Conservation (phyloP, 192 early-diverging fungal species). For the Phlyctochytrium arcticum region DNA sequence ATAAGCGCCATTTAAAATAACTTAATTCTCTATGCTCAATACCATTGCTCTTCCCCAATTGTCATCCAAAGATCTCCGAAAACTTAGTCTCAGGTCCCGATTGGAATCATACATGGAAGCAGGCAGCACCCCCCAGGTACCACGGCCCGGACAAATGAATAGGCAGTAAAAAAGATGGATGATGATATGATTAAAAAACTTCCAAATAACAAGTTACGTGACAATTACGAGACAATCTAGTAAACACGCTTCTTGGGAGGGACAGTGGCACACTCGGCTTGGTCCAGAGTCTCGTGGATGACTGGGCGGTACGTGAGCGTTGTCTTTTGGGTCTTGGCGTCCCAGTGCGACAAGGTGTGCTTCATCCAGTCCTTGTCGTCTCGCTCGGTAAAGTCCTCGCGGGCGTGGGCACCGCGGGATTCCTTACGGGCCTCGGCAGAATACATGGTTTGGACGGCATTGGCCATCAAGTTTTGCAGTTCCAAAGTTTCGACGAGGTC, state of each 20-base stretch:
- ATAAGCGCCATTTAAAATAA: too few relatives aligned
- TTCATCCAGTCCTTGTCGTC: slow-evolving; percentile 97
- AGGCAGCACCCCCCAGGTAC: too few relatives aligned
- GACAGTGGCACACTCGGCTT: slow-evolving; percentile 88
- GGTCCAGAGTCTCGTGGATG: slow-evolving; percentile 78
- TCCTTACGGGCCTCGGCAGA: slow-evolving; percentile 90
- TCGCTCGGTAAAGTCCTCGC: slow-evolving; percentile 87
- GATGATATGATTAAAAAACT: too few relatives aligned
- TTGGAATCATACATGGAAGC: too few relatives aligned
- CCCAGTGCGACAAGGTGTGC: slow-evolving; percentile 94
- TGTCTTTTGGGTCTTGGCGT: slow-evolving; percentile 71
- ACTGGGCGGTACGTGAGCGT: slow-evolving; percentile 84
- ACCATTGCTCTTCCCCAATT: too few relatives aligned
- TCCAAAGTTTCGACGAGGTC: slow-evolving; percentile 95
- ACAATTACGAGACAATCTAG: slow-evolving; percentile 40
- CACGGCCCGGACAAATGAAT: too few relatives aligned
- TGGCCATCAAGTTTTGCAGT: slow-evolving; percentile 95
- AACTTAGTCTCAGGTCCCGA: too few relatives aligned
- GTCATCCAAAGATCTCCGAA: too few relatives aligned
- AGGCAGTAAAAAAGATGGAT: too few relatives aligned
- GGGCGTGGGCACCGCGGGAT: slow-evolving; percentile 96
- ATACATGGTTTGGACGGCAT: slow-evolving; percentile 83
- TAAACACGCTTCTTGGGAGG: slow-evolving; percentile 85
- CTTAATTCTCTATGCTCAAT: too few relatives aligned
- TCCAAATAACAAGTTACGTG: too few relatives aligned